Evolutionary conservation across 2,329 filamentous ascomycete genomes (phyloP), one percentile per base, ranked within the genome.

Genomic region (Paramyrothecium sp.): DNA sequence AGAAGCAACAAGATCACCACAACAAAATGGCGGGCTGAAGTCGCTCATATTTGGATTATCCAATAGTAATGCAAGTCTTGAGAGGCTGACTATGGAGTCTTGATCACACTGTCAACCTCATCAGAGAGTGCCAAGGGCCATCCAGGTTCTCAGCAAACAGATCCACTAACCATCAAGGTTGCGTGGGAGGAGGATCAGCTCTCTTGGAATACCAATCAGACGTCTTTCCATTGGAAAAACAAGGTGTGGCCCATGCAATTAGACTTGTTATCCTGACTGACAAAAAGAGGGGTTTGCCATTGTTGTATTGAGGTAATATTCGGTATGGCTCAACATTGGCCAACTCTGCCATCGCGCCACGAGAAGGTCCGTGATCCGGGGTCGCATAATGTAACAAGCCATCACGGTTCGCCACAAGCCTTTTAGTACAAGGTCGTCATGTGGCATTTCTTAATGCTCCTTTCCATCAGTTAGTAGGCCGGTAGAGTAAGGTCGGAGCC

Each of bases 101-200:
- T 51, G 49, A 26, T n/a, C n/a, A 3, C 21, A 19, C 13, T 41
- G 47, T 44, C n/a, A 19, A 19, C n/a, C n/a, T 44, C 13, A 19
- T 44, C 38, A 16, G 20, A 19, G 19, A 20, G 20, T 41, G 51
- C 51, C 51, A 53, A 53, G 51, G 26, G 51, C 51, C 51, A 53
- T 53, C 51, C 26, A 41, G 51, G 51, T 53, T 19, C 51, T 38
- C 26, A 33, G n/a, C 13, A n/a, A 4, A n/a, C 19, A 38, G 51
- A 34, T 53, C 51, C 51, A 53, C 51, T 38, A 30, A n/a, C 51
- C 51, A 30, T 53, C 51, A 53, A 53, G 51, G 51, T 53, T 44
- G 38, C 38, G 13, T 16, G 13, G n/a, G n/a, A 44, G n/a, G 13
- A 19, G 38, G 7, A 19, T 44, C 38, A 44, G 38, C 13, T 16